Evolutionary conservation across 176 grass and related monocot species (phyloP), one percentile per base, ranked within the genome.

Genomic region (Aegilops speltoides): DNA sequence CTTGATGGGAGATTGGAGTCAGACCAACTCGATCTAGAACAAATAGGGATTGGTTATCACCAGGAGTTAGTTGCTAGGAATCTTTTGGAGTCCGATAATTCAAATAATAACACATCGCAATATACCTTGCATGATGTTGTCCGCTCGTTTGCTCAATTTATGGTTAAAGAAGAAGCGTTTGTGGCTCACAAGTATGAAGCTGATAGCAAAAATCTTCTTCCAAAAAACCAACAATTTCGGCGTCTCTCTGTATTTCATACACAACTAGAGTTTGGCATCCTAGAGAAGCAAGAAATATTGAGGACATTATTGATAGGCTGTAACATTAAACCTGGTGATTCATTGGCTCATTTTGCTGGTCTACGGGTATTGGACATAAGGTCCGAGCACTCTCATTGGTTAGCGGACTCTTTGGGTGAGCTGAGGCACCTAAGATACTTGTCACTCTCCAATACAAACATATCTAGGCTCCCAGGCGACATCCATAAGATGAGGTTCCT

Each of bases 381-480:
- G 28, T 25, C 11, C 10, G 2, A 8, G 0, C 0, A 54, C 0
- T 40, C 64, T 12, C 38, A 32, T 10, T 3, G 3, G 2, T 50
- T 87, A 24, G 26, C 61, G 8, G 22, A 52, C 20, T 76, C 33
- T 33, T 16, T 87, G n/a, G 15, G 57, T 10, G 28, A 40, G 5
- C 59, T 87, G 3, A 75, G 64, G 6, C 78, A 87, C 40, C n/a
- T 87, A 23, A 75, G 69, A 10, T 71, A 29, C 8, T 20, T 87
- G 7, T 22, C 25, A 16, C 4, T 87, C 17, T 23, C 11, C 8
- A 0, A 4, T 2, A 22, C 69, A 7, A 5, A 62, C 10, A 75
- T 82, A 40, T 52, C 57, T 38, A 57, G 10, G 32, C 59, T 87
- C 0, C 86, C 79, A 17, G 22, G n/a, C 5, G 34, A 36, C 17